Conservation (phyloP, 768 basidiomycete genomes). For the Tricholoma sp. region DNA sequence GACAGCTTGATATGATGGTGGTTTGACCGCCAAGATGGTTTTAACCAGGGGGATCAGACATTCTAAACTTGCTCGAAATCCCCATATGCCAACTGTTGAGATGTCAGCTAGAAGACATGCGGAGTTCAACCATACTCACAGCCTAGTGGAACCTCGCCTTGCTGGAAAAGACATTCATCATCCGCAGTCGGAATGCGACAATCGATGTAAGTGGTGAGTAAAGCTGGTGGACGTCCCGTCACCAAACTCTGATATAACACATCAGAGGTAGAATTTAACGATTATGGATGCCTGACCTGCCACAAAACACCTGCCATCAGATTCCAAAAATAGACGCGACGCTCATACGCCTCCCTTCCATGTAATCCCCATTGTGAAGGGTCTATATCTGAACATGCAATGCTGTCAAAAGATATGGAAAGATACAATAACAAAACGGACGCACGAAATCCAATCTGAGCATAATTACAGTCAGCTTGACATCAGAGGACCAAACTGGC, state of each 20-base stretch:
- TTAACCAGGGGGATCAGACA: slow-evolving; percentile 42
- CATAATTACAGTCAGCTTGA: slow-evolving; percentile 4
- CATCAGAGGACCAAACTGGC: background rate
- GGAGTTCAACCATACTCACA: slow-evolving; percentile 30
- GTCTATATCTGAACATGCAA: slow-evolving; percentile 36
- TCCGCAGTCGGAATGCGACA: slow-evolving; percentile 40
- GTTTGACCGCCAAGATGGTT: slow-evolving; percentile 34
- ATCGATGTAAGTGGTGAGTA: slow-evolving; percentile 38
- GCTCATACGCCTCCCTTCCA: slow-evolving; percentile 46
- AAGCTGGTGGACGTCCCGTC: slow-evolving; percentile 45
- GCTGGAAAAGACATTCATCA: slow-evolving; percentile 39
- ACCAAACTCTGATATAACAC: slow-evolving; percentile 33
- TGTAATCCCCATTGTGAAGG: slow-evolving; percentile 46
- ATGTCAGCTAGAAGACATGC: slow-evolving; percentile 1
- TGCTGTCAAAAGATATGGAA: slow-evolving; percentile 1
- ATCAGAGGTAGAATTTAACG: background rate
- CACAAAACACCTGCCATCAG: slow-evolving; percentile 41
- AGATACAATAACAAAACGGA: slow-evolving; percentile 4
- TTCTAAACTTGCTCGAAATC: slow-evolving; percentile 33
- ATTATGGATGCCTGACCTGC: slow-evolving; percentile 33
- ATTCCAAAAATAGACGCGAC: slow-evolving; percentile 53
- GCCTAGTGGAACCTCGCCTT: slow-evolving; percentile 37
- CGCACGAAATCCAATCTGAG: slow-evolving; percentile 41
- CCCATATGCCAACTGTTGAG: slow-evolving; percentile 43
- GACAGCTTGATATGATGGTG: slow-evolving; percentile 41